Conservation (phyloP, 202 grass and related monocot genomes). For the Digitaria exilis region DNA sequence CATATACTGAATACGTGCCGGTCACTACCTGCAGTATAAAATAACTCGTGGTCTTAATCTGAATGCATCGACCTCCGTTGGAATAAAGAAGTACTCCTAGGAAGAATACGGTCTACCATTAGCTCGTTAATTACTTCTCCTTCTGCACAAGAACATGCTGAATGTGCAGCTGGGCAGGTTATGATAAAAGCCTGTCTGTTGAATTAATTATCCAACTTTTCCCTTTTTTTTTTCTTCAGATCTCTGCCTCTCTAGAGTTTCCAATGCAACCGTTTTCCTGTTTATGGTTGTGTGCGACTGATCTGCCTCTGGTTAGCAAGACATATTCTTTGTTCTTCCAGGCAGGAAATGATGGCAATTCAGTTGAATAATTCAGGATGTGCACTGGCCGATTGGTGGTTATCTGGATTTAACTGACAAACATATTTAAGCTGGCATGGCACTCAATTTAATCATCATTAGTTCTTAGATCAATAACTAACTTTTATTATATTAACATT, state of each 20-base stretch:
- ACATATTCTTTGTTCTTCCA: constrained; percentile 33
- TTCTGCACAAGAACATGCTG: background rate
- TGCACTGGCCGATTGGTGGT: background rate
- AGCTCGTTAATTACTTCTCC: background rate
- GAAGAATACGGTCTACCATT: background rate
- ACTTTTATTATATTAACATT: no score
- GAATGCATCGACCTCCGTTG: background rate
- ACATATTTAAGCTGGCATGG: no score
- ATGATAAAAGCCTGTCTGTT: constrained; percentile 28
- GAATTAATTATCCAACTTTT: constrained; percentile 4
- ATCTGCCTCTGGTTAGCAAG: constrained; percentile 3
- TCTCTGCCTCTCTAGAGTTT: background rate
- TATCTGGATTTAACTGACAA: no score
- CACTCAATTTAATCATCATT: no score
- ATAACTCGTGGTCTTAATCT: constrained; percentile 13
- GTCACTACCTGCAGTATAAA: no score
- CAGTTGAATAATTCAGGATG: constrained; percentile 26
- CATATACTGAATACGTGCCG: constrained; percentile 29
- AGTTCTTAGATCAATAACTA: no score
- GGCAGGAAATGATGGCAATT: constrained; percentile 13
- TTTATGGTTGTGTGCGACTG: background rate
- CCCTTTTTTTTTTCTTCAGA: constrained; percentile 4
- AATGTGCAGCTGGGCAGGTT: background rate
- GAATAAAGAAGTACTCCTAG: constrained; percentile 8
- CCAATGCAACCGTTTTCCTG: constrained; percentile 1